Conservation (phyloP, 2,329 filamentous ascomycete species). For the Epichloe amarillans region DNA sequence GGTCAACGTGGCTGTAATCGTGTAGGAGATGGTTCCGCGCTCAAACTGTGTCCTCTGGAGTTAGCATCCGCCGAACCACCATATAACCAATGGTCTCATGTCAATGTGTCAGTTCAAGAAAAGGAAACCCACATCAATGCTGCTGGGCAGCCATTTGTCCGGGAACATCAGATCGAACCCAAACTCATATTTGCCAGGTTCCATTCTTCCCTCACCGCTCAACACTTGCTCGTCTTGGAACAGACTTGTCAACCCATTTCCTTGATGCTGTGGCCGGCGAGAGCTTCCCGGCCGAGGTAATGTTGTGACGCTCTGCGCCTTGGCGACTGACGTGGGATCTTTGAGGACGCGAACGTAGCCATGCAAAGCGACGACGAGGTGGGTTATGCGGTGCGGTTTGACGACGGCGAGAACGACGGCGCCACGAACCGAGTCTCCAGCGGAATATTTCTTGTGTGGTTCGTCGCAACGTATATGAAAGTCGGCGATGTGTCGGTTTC, state of each 20-base stretch:
- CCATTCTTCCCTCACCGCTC: slow-evolving; percentile 64
- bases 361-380: slow-evolving; percentile 65
- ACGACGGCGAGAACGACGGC: slow-evolving; percentile 58
- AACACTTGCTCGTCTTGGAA: slow-evolving; percentile 74
- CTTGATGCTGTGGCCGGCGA: slow-evolving; percentile 44
- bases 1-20: slow-evolving; percentile 80
- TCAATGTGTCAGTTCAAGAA: not conserved
- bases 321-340: slow-evolving; percentile 44
- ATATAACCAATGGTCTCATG: not conserved
- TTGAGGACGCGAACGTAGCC: slow-evolving; percentile 72
- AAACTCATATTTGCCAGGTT: slow-evolving; percentile 66
- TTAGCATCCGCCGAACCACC: not conserved
- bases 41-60: slow-evolving; percentile 59
- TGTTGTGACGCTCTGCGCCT: slow-evolving; percentile 32
- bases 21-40: slow-evolving; percentile 81
- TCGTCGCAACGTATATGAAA: slow-evolving; percentile 68
- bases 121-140: slow-evolving; percentile 65
- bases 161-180: slow-evolving; percentile 63
- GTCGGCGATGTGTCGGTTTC: slow-evolving; percentile 55
- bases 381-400: slow-evolving; percentile 65
- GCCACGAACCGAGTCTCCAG: slow-evolving; percentile 62
- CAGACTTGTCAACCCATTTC: slow-evolving; percentile 65
- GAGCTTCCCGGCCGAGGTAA: slow-evolving; percentile 25
- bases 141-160: slow-evolving; percentile 62
- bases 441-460: slow-evolving; percentile 62